phyloP scores from a whole-genome alignment of 2,329 filamentous ascomycete genomes.

The Xylaria sp. region DNA sequence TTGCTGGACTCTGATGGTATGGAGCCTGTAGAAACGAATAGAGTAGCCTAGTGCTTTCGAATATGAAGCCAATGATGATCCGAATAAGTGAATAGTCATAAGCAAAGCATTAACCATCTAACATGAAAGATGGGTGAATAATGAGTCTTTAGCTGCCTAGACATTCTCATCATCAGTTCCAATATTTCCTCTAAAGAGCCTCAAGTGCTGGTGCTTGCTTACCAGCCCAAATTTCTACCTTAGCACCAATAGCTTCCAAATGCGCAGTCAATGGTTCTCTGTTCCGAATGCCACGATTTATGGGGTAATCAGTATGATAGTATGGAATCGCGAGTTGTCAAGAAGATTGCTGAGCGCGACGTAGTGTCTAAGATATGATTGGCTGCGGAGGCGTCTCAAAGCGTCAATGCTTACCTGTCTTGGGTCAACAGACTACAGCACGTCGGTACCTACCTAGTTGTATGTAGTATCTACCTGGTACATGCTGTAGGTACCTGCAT shows the following conservation, averaged over 20 bases:
- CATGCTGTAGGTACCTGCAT: too few relatives aligned
- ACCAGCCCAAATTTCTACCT: not conserved
- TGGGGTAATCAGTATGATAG: not conserved
- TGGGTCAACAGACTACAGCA: not conserved
- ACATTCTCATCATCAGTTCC: not conserved
- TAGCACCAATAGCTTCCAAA: not conserved
- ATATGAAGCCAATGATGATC: not conserved
- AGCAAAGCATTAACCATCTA: not conserved
- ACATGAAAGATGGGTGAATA: not conserved
- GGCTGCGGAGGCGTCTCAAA: conserved; percentile 4
- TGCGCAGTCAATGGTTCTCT: not conserved
- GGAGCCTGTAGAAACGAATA: not conserved
- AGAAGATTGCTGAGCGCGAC: conserved; percentile 3
- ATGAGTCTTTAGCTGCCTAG: not conserved
- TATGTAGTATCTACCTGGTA: too few relatives aligned
- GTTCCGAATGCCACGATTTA: not conserved
- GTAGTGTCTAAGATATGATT: conserved; percentile 9
- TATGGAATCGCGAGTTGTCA: not conserved
- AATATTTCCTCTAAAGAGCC: not conserved
- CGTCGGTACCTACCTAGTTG: not conserved
- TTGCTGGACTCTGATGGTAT: not conserved
- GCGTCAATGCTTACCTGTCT: conserved; percentile 1
- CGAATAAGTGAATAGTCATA: not conserved
- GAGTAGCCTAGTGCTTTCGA: not conserved
- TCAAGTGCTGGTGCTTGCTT: not conserved